Evolutionary conservation across 108 stramenopile species (phyloP).

Genomic region (Aurantiochytrium sp.): DNA sequence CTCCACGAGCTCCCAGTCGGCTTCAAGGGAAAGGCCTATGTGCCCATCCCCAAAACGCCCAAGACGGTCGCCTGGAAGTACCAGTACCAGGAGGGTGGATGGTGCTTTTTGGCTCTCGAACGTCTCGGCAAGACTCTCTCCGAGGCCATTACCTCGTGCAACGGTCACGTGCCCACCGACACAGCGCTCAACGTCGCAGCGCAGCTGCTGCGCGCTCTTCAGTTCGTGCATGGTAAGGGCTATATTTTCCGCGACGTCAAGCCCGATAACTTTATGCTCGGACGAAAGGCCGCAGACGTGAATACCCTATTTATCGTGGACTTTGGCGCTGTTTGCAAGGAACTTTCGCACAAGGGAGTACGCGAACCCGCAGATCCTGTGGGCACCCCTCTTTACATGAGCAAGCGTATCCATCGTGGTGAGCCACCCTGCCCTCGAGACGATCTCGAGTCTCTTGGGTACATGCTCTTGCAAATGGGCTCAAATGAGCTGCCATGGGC

Average conservation of each 20-base stretch:
- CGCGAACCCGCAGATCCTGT: neutral
- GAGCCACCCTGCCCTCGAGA: neutral
- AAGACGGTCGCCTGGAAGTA: neutral
- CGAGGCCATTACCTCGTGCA: neutral
- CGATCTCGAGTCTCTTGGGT: neutral
- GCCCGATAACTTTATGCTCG: neutral
- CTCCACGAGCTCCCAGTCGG: neutral
- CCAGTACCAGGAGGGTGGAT: neutral
- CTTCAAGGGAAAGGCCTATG: neutral
- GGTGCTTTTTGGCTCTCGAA: neutral
- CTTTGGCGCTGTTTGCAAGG: constrained; percentile 1
- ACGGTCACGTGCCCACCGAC: neutral
- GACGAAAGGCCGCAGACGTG: neutral
- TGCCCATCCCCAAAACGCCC: neutral
- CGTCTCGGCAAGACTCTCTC: neutral
- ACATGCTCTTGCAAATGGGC: neutral
- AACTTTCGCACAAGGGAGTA: neutral
- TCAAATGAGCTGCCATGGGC: neutral
- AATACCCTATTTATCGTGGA: neutral
- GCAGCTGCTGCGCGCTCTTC: neutral
- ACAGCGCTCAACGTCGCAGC: neutral
- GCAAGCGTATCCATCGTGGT: neutral
- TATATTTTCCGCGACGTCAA: neutral
- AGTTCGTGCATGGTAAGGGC: neutral
- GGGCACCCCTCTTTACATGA: neutral